Percentiles rank a stretch among this genome's conserved stretches.
Conservation (phyloP, 2,329 filamentous ascomycete genomes). For the Arthrinium phaeospermum region DNA sequence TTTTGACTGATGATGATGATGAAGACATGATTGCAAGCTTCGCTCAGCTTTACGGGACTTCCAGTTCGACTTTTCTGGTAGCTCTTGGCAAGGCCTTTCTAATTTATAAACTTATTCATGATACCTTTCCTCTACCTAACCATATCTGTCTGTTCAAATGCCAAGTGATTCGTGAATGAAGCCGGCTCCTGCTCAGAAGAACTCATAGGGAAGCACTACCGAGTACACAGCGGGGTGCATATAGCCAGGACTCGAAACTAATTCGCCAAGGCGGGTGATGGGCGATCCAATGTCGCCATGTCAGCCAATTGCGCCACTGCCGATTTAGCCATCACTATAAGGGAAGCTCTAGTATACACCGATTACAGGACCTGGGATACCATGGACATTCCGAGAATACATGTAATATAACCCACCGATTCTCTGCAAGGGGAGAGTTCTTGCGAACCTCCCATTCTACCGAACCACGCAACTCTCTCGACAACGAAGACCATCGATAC, state of each 20-base stretch:
- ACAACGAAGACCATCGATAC: not conserved
- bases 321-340: not conserved
- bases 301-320: not conserved
- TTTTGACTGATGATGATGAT: slow-evolving; percentile 15
- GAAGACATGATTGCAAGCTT: slow-evolving; percentile 17
- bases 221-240: slow-evolving; percentile 9
- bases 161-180: not conserved
- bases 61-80: not conserved
- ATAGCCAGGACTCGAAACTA: not conserved
- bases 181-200: not conserved
- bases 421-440: not conserved
- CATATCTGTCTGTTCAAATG: not conserved
- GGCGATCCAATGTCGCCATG: not conserved
- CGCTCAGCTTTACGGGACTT: not conserved
- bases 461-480: not conserved
- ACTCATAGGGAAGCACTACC: not conserved
- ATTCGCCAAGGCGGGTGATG: slow-evolving; percentile 23
- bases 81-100: slow-evolving; percentile 3
- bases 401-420: not conserved
- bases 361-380: not conserved
- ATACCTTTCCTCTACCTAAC: not conserved
- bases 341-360: not conserved
- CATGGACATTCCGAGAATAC: not conserved
- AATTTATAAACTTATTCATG: slow-evolving; percentile 17
- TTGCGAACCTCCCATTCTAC: not conserved